Percentiles rank a stretch among this genome's conserved stretches.
Evolutionary conservation across 441 rosid species (phyloP).

Genomic region (Euphorbia celastroides): DNA sequence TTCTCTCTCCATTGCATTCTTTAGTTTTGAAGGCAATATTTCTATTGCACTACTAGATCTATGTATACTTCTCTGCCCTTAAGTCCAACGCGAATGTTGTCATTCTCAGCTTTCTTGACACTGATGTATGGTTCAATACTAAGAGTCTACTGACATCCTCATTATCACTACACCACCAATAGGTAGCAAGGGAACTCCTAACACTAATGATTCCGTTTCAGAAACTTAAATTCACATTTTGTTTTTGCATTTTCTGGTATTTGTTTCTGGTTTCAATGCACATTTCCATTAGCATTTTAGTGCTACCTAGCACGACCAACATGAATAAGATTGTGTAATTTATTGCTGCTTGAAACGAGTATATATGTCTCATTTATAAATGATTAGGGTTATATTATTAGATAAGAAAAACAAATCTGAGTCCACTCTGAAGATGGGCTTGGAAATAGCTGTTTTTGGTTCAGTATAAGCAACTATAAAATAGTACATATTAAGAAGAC

Average conservation of each 20-base stretch:
- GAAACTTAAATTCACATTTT: no score
- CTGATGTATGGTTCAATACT: neutral
- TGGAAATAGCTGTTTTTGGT: neutral
- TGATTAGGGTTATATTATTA: neutral
- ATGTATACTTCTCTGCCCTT: neutral
- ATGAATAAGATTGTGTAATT: neutral
- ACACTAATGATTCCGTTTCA: no score
- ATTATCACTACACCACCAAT: slow-evolving; percentile 2
- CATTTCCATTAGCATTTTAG: no score
- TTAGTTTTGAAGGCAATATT: neutral
- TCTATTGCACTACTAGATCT: neutral
- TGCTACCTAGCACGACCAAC: no score
- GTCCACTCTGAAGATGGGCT: neutral
- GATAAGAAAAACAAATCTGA: neutral
- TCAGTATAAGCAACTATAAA: neutral
- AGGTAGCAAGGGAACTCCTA: no score
- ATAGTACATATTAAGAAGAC: neutral
- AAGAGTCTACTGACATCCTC: neutral
- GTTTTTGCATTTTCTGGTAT: no score
- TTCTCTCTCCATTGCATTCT: neutral
- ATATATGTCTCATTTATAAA: neutral
- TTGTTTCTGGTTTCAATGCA: no score
- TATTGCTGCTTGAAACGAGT: neutral
- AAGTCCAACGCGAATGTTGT: neutral
- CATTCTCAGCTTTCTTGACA: neutral